Percentiles rank a stretch among this genome's conserved stretches.
Evolutionary conservation across 352 stramenopile genomes (phyloP).

Genomic region (Phytopythium sindhum): DNA sequence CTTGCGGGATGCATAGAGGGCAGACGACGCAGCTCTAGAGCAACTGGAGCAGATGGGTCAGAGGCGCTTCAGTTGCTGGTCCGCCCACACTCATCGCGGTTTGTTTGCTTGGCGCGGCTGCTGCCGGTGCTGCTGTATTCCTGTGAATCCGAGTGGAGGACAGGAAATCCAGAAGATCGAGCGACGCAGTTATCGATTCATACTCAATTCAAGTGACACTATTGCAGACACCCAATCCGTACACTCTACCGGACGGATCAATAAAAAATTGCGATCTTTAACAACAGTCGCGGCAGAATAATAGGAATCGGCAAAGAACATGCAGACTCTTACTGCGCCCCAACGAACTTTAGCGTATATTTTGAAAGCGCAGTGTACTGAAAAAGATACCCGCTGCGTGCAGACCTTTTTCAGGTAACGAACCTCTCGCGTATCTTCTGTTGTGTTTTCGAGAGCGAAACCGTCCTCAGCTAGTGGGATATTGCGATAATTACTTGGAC

Average conservation of each 20-base stretch:
- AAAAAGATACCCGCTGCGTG: not conserved
- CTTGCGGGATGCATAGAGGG: not conserved
- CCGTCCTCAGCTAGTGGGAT: not conserved
- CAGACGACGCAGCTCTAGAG: not conserved
- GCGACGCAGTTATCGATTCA: not conserved
- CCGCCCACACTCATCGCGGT: conserved; percentile 1
- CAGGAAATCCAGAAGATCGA: not conserved
- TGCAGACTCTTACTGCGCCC: not conserved
- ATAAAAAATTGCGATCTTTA: not conserved
- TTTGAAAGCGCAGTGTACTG: not conserved
- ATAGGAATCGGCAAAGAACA: not conserved
- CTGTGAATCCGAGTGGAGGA: not conserved
- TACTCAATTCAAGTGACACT: not conserved
- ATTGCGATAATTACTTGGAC: not conserved
- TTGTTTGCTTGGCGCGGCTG: conserved; percentile 1
- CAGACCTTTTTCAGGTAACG: conserved; percentile 1
- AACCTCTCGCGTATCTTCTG: not conserved
- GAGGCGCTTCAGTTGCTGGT: conserved; percentile 6
- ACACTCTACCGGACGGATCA: not conserved
- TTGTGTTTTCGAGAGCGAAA: not conserved
- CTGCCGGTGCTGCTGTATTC: not conserved
- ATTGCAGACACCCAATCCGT: not conserved
- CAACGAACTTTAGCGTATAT: not conserved
- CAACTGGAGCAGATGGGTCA: not conserved
- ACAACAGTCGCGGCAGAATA: not conserved